Base-by-base conservation (phyloP, 2,329 filamentous ascomycete species). In the Tolypocladium pustulatum region DNA sequence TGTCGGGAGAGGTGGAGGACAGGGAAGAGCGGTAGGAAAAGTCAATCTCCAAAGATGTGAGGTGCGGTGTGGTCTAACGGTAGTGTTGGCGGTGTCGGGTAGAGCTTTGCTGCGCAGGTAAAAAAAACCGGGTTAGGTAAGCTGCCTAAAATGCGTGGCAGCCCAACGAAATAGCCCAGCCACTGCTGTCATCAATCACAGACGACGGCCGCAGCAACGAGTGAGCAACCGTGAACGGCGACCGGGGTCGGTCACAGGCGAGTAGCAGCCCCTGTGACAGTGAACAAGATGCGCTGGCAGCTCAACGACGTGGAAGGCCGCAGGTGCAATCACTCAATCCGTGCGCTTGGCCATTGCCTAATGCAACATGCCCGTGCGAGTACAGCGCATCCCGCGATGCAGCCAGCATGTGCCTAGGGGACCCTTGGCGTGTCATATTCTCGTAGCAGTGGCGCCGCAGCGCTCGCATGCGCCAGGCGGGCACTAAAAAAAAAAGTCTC, bases 81-180 rank as follows among this genome's bases (percentile, higher is more conserved):
- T n/a, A n/a, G n/a, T n/a, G n/a, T 22, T 52, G 49, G 30, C 20
- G 49, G 49, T 34, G 49, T 34, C 49, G 30, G 30, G 30, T n/a
- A 36, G 30, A 53, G 46, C 46, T 32, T 13, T n/a, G n/a, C n/a
- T n/a, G n/a, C n/a, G n/a, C n/a, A n/a, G n/a, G n/a, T 7, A n/a
- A 20, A 57, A 59, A 38, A 46, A 32, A 4, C 22, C 3, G 20
- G 15, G 43, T 55, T 38, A 34, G 36, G 38, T 46, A 57, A 57
- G 55, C 43, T 41, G 38, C 36, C 22, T 10, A 17, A 7, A 22
- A 52, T 56, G 57, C 54, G 30, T 59, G 30, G 55, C 30, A 56
- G 54, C 58, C 58, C 58, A 59, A 59, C 54, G 32, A 30, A 13
- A 10, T 27, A 17, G 57, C 46, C 43, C 43, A 59, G 43, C 46